Evolutionary conservation across 2,329 filamentous ascomycete species (phyloP).

Genomic region (Dendrostoma leiphaemia): DNA sequence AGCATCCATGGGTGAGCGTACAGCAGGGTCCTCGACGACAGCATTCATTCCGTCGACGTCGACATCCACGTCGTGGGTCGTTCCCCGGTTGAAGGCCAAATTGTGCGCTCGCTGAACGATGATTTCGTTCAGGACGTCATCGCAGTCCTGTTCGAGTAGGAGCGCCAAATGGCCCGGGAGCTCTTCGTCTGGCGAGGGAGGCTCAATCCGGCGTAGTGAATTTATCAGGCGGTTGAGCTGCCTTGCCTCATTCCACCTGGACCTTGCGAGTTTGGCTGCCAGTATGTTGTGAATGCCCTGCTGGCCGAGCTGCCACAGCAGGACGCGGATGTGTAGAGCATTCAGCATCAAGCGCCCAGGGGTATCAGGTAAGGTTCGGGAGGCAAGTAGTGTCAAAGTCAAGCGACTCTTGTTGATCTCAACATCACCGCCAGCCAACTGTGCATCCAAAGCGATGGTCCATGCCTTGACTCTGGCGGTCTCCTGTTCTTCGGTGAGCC

Average conservation of each 20-base stretch:
- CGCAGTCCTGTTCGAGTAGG: conserved; percentile 76
- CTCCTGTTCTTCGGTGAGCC: conserved; percentile 81
- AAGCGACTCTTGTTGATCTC: conserved; percentile 87
- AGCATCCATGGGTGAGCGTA: conserved; percentile 84
- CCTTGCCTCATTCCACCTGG: conserved; percentile 79
- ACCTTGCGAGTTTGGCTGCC: conserved; percentile 70
- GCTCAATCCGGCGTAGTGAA: conserved; percentile 42
- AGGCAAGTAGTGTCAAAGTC: conserved; percentile 82
- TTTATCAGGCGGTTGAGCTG: conserved; percentile 53
- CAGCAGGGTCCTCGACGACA: conserved; percentile 80
- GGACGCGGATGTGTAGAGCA: conserved; percentile 84
- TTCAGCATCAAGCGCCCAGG: conserved; percentile 86
- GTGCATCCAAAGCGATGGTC: conserved; percentile 89
- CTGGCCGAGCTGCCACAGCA: conserved; percentile 76
- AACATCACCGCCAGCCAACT: conserved; percentile 84
- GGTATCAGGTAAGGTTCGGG: conserved; percentile 80
- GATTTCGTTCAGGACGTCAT: conserved; percentile 73
- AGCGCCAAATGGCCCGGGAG: conserved; percentile 75
- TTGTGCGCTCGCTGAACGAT: conserved; percentile 87
- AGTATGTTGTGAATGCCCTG: conserved; percentile 66
- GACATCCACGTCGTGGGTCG: conserved; percentile 61
- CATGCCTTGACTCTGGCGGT: conserved; percentile 84
- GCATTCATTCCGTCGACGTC: conserved; percentile 73
- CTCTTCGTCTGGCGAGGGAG: conserved; percentile 52
- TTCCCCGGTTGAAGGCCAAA: conserved; percentile 81